Base-by-base conservation (phyloP, 192 early-diverging fungal species). In the Chytriomyces sp. region DNA sequence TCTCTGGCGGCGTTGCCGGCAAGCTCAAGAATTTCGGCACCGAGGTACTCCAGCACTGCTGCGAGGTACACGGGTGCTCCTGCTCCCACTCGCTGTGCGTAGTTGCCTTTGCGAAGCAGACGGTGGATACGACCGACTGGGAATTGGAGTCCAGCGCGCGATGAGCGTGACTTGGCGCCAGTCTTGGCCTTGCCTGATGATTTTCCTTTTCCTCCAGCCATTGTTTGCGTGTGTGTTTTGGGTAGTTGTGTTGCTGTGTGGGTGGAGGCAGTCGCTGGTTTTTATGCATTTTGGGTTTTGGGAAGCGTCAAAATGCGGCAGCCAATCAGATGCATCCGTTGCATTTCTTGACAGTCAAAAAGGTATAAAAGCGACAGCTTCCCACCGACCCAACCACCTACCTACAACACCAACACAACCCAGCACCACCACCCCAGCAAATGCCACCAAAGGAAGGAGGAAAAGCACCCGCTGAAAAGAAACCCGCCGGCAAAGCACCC, bases 81-180 rank as follows among this genome's bases (percentile, higher is more conserved):
- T 78, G 93, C 94, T 84, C 93, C 94, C 63, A 95, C 91, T 86
- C 95, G 91, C 83, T 91, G 91, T 77, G 96, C 94, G 86, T 96
- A 97, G 89, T 95, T 95, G 65, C 96, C 96, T 84, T 92, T 93
- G 81, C 94, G 89, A 62, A 97, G 89, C 67, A 94, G 90, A 90
- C 94, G 93, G 88, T 97, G 94, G 84, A 97, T 93, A 94, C 96
- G 94, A 81, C 94, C 94, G 80, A 96, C 94, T 78, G 94, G 96
- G 92, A 97, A 97, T 85, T 95, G 94, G 80, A 96, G 93, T 85
- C 94, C 96, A 80, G 94, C 96, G 83, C 92, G 91, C 79, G 91
- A 84, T 45, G 94, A 96, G 77, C 94, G 91, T 68, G 92, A 93
- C 85, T 94, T 90, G 78, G 85, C 61, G 9, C 71, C 78, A 10